phyloP scores from a whole-genome alignment of 352 stramenopile species.

The Globisporangium perplexum region DNA sequence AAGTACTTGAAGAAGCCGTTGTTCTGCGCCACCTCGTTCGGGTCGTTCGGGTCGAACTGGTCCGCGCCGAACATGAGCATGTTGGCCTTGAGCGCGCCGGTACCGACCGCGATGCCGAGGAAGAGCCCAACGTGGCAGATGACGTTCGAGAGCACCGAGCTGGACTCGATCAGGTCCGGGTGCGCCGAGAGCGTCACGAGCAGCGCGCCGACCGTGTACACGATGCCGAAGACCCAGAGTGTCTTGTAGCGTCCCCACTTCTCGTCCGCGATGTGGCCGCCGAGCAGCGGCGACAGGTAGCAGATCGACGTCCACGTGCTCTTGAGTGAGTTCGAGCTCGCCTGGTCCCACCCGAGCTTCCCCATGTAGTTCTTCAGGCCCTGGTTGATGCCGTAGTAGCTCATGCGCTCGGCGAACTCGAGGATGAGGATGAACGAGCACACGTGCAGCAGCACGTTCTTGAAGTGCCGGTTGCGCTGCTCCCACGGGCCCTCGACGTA shows the following conservation, averaged over 20 bases:
- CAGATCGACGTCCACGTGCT: constrained; percentile 86
- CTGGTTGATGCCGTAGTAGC: constrained; percentile 88
- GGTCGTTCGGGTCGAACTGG: constrained; percentile 84
- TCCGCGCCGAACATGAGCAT: constrained; percentile 84
- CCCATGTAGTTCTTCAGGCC: constrained; percentile 87
- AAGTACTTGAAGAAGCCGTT: constrained; percentile 90
- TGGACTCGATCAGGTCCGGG: constrained; percentile 42
- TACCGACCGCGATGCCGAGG: constrained; percentile 65
- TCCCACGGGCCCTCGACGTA: constrained; percentile 76
- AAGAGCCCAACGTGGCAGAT: constrained; percentile 77
- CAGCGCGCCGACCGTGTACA: constrained; percentile 70
- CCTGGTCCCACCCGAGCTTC: constrained; percentile 62
- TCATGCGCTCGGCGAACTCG: constrained; percentile 79
- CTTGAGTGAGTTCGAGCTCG: constrained; percentile 84
- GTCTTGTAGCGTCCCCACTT: constrained; percentile 84
- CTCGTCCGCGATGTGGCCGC: constrained; percentile 83
- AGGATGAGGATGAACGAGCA: constrained; percentile 86
- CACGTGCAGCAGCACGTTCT: constrained; percentile 80
- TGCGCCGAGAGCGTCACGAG: constrained; percentile 63
- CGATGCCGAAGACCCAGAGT: constrained; percentile 75
- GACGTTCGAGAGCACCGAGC: constrained; percentile 37
- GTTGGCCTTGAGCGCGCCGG: constrained; percentile 83
- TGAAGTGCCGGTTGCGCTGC: constrained; percentile 68
- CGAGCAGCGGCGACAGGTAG: constrained; percentile 76
- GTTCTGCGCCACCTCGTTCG: constrained; percentile 74